Percentiles rank a stretch among this genome's conserved stretches.
Conservation (phyloP, 768 basidiomycete genomes). For the Lactarius quietus region DNA sequence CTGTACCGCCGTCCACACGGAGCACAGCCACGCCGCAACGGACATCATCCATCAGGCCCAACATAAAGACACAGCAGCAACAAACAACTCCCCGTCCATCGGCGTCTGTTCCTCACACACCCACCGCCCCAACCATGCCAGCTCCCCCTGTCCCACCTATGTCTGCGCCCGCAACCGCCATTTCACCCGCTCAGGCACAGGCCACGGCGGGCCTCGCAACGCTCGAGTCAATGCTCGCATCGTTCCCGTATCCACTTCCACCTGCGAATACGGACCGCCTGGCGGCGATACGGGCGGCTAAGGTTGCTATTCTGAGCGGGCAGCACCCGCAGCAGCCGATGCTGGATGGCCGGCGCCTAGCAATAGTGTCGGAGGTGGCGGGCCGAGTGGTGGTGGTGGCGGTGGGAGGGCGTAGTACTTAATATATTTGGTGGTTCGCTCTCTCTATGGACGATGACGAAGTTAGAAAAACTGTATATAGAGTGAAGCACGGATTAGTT, state of each 20-base stretch:
- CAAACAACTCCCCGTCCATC: not conserved
- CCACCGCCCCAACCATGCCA: not conserved
- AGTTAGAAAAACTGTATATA: not conserved
- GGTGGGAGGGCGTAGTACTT: not conserved
- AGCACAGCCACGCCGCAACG: not conserved
- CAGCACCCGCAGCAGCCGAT: not conserved
- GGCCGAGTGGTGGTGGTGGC: not conserved
- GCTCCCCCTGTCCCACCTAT: not conserved
- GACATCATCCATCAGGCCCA: not conserved
- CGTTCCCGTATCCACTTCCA: not conserved
- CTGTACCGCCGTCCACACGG: not conserved
- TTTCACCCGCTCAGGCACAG: not conserved
- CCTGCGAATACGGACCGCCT: not conserved
- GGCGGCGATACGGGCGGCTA: slow-evolving; percentile 9
- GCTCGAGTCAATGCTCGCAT: not conserved
- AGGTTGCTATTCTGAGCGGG: slow-evolving; percentile 7
- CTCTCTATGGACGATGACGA: not conserved
- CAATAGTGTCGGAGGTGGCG: not conserved
- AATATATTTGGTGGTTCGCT: not conserved
- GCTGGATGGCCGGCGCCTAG: not conserved
- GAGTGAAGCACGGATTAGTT: not conserved
- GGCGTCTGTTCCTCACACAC: not conserved
- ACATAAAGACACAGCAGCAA: not conserved
- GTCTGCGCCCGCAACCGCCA: not conserved
- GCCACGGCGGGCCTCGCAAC: not conserved